phyloP scores from a whole-genome alignment of 495 filamentous ascomycete species.

The Glonium stellatum region DNA sequence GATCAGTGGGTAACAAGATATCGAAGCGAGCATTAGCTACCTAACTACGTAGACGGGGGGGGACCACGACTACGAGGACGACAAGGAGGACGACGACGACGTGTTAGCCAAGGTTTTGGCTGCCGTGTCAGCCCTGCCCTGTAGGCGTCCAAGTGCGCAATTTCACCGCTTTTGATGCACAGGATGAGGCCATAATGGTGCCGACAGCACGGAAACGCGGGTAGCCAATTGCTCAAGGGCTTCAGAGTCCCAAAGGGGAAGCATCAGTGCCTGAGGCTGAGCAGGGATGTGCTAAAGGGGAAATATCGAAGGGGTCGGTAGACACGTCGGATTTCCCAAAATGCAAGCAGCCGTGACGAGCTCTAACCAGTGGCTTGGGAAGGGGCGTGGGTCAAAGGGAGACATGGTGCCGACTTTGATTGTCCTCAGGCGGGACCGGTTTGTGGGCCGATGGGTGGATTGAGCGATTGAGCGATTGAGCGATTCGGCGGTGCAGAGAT shows the following conservation, averaged over 20 bases:
- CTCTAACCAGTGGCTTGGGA: neutral
- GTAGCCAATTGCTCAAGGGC: neutral
- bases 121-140: neutral
- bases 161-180: neutral
- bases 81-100: no score
- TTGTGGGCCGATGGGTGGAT: no score
- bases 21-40: no score
- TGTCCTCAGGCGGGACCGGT: no score
- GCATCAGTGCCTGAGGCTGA: neutral
- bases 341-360: constrained; percentile 1
- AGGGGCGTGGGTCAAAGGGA: no score
- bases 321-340: neutral
- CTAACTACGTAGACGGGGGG: no score
- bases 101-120: neutral
- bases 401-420: neutral
- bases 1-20: neutral
- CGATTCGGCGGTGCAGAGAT: no score
- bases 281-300: neutral
- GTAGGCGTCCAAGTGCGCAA: neutral
- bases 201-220: neutral
- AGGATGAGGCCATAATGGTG: neutral
- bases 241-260: neutral
- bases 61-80: no score
- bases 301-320: neutral
- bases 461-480: no score